Evolutionary conservation across 805 yeast genomes (phyloP).

Genomic region (Spathaspora passalidarum): DNA sequence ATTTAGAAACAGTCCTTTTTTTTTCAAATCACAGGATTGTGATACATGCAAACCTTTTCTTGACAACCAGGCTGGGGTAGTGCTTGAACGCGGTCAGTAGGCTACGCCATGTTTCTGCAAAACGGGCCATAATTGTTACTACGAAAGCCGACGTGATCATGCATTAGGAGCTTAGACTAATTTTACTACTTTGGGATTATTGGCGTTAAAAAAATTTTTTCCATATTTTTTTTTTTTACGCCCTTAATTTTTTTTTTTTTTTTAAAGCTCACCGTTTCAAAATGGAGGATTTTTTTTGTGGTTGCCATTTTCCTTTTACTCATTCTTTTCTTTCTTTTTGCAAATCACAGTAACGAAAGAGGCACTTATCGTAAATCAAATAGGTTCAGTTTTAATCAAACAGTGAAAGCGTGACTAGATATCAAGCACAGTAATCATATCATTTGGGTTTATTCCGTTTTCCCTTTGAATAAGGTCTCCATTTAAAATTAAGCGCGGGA

Average conservation of each 20-base stretch:
- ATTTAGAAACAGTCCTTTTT: no score
- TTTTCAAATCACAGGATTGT: no score
- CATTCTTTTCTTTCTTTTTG: background rate
- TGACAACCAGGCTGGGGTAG: no score
- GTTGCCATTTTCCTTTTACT: constrained; percentile 1
- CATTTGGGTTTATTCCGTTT: no score
- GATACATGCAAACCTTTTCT: no score
- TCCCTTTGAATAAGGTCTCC: no score
- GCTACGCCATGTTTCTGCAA: no score
- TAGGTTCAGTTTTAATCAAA: no score
- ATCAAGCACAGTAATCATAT: no score
- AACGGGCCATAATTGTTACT: background rate
- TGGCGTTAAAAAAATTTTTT: background rate
- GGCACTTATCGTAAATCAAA: background rate
- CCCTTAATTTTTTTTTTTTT: background rate
- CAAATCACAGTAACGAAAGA: background rate
- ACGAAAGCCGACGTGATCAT: background rate
- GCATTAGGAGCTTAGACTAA: background rate
- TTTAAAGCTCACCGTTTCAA: background rate
- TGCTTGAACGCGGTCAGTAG: no score
- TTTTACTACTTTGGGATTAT: background rate
- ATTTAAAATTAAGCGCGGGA: no score
- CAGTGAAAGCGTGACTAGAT: no score
- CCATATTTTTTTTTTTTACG: background rate
- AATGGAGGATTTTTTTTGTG: background rate